Base-by-base conservation (phyloP, 345 rosid species). In the Salix koriyanagi region DNA sequence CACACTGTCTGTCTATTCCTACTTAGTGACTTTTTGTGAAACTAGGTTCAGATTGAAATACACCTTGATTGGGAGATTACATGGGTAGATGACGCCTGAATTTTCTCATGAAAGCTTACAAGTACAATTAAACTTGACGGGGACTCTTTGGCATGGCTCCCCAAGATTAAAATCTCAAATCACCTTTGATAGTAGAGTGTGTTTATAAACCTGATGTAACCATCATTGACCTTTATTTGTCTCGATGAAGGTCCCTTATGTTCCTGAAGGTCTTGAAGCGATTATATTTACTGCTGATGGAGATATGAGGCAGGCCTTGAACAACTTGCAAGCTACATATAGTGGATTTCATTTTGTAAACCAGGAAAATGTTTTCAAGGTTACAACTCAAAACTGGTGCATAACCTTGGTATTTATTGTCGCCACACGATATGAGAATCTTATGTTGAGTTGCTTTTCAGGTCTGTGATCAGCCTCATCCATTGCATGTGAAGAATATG, bases 381-480 rank as follows among this genome's bases (percentile, higher is more conserved):
- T 96, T 67, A 64, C 9, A 41, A 71, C 76, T 76, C 37, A 37
- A 26, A 69, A 50, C 12, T 6, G 37, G 67, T 2, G 15, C 28
- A 21, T 34, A 72, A 48, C 34, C 42, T 69, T 32, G 52, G 37
- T 69, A 36, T 70, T 50, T 19, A 64, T 19, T 34, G 52, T 18
- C 12, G 16, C 16, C 25, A 25, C 37, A 56, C 9, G 12, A 2
- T 34, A 28, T 58, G 60, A 36, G 1, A 72, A 42, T 30, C 36
- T 62, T 10, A 75, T 28, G 32, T 56, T 18, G 67, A 30, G 15
- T 70, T 70, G 16, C 10, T 76, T 74, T 74, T 50, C 78, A 96
- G 99, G 99, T 96, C 19, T 93, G 99, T 73, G 97, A 96, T 79
- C 98, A 96, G 81, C 99, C 99, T 81, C 99, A 96, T 76, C 99